Evolutionary conservation across 192 early-diverging fungal genomes (phyloP).

Genomic region (Gonapodya prolifera): DNA sequence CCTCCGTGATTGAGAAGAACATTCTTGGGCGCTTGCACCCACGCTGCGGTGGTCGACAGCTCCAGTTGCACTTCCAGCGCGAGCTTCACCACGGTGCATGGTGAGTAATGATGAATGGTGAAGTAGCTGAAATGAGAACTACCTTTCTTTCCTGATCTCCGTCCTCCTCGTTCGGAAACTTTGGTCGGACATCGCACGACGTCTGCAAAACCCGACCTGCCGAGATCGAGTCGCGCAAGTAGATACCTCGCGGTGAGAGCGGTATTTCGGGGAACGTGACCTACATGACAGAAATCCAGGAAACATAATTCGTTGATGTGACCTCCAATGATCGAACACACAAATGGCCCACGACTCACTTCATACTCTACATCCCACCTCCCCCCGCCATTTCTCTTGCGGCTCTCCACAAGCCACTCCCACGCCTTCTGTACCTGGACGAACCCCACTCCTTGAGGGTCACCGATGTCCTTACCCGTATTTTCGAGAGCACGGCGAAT

Average conservation of each 20-base stretch:
- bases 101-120: not conserved
- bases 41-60: conserved; percentile 52
- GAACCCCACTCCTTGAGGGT: conserved; percentile 62
- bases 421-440: conserved; percentile 82
- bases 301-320: conserved; percentile 5
- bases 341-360: not conserved
- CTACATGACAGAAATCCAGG: conserved; percentile 8
- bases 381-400: not conserved
- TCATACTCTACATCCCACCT: conserved; percentile 35
- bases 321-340: not conserved
- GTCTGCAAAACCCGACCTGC: conserved; percentile 45
- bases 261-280: conserved; percentile 8
- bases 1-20: conserved; percentile 54
- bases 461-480: conserved; percentile 63
- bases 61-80: conserved; percentile 67
- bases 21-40: conserved; percentile 66
- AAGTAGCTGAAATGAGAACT: not conserved
- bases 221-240: conserved; percentile 67
- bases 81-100: conserved; percentile 41
- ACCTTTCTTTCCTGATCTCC: conserved; percentile 15
- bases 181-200: conserved; percentile 37
- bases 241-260: conserved; percentile 58
- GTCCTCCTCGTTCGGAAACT: conserved; percentile 49
- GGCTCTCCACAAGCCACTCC: conserved; percentile 33
- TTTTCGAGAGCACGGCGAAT: conserved; percentile 63